phyloP scores from a whole-genome alignment of 75 land plant genomes.

The Gnetum montanum region DNA sequence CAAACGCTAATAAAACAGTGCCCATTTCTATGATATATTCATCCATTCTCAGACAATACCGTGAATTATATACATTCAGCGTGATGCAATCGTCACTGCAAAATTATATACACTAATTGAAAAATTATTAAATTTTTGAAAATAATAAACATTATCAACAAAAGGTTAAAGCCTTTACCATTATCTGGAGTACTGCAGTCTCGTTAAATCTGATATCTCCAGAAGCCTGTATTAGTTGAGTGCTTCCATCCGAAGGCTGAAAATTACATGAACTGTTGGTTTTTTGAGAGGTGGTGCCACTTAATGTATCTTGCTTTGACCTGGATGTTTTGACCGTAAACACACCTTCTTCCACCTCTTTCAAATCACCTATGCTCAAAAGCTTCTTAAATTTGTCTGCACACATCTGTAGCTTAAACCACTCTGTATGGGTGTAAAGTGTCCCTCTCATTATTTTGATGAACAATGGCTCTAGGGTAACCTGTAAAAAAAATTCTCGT shows the following conservation, averaged over 20 bases:
- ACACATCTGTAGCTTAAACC: constrained; percentile 98
- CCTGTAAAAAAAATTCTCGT: constrained; percentile 33
- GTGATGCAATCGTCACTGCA: too few species aligned
- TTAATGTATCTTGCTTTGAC: constrained; percentile 16
- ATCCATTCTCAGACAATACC: too few species aligned
- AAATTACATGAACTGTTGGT: constrained; percentile 28
- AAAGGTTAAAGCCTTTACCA: too few species aligned
- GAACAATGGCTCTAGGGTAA: constrained; percentile 79
- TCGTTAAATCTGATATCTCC: constrained; percentile 68
- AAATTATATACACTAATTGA: too few species aligned
- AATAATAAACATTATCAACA: too few species aligned
- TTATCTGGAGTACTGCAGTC: constrained; percentile 73
- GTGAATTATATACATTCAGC: too few species aligned
- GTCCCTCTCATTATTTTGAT: constrained; percentile 85
- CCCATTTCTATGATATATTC: too few species aligned
- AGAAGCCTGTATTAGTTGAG: constrained; percentile 39
- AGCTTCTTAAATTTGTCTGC: constrained; percentile 76
- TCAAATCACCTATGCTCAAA: constrained; percentile 55
- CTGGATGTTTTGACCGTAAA: constrained; percentile 12
- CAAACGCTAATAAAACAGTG: too few species aligned
- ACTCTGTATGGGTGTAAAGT: constrained; percentile 74
- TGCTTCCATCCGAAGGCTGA: constrained; percentile 36
- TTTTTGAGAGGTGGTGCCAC: constrained; percentile 36
- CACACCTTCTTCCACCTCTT: constrained; percentile 39
- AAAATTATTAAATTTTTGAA: too few species aligned